A percentile compares a stretch with the other conserved stretches of the same genome.
These are phyloP conservation scores for Mercurialis annua DNA, from an alignment of 345 rosid genomes.

Conservation along the genomic window DNA sequence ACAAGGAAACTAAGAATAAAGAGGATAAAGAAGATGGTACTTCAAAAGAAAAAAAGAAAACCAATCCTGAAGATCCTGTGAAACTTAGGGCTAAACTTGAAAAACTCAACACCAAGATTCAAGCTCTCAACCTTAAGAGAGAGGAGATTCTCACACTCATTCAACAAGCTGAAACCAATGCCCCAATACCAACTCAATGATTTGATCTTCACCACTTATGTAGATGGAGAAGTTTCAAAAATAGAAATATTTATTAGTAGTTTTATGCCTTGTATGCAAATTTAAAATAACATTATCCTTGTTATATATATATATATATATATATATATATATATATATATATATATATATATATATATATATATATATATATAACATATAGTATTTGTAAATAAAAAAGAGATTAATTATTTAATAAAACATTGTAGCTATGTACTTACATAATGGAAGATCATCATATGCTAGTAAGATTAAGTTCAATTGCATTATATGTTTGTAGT, in stretches of 20 bases:
- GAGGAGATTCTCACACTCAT: slow-evolving; percentile 50
- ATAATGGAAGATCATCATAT: too few relatives aligned
- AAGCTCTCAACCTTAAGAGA: slow-evolving; percentile 48
- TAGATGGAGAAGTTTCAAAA: not conserved
- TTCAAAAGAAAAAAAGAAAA: slow-evolving; percentile 47
- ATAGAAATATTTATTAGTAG: not conserved
- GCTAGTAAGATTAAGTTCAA: too few relatives aligned
- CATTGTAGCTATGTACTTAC: too few relatives aligned
- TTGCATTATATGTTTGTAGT: too few relatives aligned
- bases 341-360: too few relatives aligned
- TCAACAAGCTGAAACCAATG: slow-evolving; percentile 35
- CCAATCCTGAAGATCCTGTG: slow-evolving; percentile 66
- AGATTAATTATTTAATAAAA: too few relatives aligned
- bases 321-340: too few relatives aligned
- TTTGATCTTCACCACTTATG: not conserved
- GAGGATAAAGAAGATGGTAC: slow-evolving; percentile 38
- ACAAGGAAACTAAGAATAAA: slow-evolving; percentile 29
- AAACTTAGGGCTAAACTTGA: slow-evolving; percentile 58
- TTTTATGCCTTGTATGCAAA: not conserved
- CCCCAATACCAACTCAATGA: slow-evolving; percentile 17
- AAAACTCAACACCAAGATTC: slow-evolving; percentile 64
- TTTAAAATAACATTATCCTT: not conserved
- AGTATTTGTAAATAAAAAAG: too few relatives aligned
- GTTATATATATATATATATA: too few relatives aligned
- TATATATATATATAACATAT: too few relatives aligned